Percentiles rank a stretch among this genome's conserved stretches.
These are phyloP conservation scores for Saccharomyces paradoxus DNA, from an alignment of 805 yeast species.

Conservation along the genomic window DNA sequence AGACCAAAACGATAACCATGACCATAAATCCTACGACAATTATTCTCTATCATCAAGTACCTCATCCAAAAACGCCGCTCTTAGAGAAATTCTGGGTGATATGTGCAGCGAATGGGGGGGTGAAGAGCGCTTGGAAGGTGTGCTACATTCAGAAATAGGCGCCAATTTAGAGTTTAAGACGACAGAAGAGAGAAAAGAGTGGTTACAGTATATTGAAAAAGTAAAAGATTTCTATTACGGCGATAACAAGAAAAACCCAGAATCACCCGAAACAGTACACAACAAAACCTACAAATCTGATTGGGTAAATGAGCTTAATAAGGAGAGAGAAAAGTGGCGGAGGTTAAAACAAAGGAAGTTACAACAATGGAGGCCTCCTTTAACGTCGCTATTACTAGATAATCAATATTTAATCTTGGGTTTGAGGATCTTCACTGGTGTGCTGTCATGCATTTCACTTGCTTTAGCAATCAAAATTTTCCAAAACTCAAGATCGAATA, in stretches of 20 bases:
- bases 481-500: conserved; percentile 28
- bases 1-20: conserved; percentile 2
- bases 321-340: conserved; percentile 25
- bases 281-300: conserved; percentile 4
- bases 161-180: conserved; percentile 23
- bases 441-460: conserved; percentile 59
- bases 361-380: conserved; percentile 54
- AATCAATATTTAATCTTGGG: conserved; percentile 78
- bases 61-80: conserved; percentile 8
- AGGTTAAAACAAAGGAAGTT: conserved; percentile 42
- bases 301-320: conserved; percentile 23
- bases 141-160: conserved; percentile 32
- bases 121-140: conserved; percentile 48
- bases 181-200: conserved; percentile 25
- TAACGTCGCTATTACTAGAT: conserved; percentile 52
- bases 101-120: conserved; percentile 64
- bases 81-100: conserved; percentile 30
- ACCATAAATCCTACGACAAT: neutral
- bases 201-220: conserved; percentile 23
- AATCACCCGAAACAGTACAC: neutral
- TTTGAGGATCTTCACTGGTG: conserved; percentile 51
- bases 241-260: conserved; percentile 1
- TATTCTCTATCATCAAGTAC: neutral
- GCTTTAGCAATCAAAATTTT: conserved; percentile 62
- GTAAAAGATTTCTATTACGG: conserved; percentile 24